phyloP scores from a whole-genome alignment of 345 rosid genomes.

The Kandelia obovata region DNA sequence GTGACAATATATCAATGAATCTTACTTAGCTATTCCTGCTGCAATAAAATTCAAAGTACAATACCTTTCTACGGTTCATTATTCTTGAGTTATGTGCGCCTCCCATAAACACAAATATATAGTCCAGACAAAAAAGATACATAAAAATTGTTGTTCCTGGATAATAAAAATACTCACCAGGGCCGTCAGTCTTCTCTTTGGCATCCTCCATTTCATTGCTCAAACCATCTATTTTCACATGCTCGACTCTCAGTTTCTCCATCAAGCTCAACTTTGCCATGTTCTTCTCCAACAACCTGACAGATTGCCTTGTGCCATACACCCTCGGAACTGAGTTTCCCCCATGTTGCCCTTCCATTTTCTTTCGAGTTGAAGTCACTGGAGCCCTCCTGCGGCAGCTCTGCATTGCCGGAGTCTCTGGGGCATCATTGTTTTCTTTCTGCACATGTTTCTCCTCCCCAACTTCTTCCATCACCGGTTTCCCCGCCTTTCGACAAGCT shows the following conservation, averaged over 20 bases:
- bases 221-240: conserved; percentile 26
- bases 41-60: too few relatives aligned
- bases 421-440: not conserved
- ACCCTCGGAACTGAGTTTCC: conserved; percentile 39
- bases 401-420: conserved; percentile 25
- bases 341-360: conserved; percentile 19
- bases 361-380: conserved; percentile 14
- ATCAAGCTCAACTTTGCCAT: conserved; percentile 54
- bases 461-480: conserved; percentile 5
- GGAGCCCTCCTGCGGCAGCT: conserved; percentile 21
- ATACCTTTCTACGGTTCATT: too few relatives aligned
- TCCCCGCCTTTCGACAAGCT: conserved; percentile 13
- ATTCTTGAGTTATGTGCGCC: not conserved
- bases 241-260: conserved; percentile 24
- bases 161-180: conserved; percentile 34
- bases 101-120: not conserved
- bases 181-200: conserved; percentile 20
- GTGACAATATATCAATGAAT: too few relatives aligned
- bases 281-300: conserved; percentile 58
- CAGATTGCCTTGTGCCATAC: conserved; percentile 66
- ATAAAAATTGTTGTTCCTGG: not conserved
- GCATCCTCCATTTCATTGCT: conserved; percentile 19
- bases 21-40: too few relatives aligned
- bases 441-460: conserved; percentile 10
- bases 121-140: not conserved